These are phyloP conservation scores for Eruca vesicaria DNA, from an alignment of 441 rosid species.

Conservation along the genomic window DNA sequence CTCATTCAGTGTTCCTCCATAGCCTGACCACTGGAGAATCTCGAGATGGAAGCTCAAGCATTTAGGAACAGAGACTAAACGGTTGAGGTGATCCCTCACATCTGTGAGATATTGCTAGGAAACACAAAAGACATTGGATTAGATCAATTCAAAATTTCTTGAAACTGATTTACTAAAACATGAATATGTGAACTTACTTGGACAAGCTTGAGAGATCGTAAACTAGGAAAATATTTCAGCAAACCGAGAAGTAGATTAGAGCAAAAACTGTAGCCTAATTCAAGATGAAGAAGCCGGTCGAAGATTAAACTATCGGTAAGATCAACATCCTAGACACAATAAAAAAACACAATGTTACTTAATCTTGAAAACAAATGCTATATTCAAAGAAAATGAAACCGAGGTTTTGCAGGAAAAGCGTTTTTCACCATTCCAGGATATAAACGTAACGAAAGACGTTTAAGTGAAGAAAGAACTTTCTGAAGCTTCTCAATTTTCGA, in stretches of 20 bases:
- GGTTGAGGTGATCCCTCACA: neutral
- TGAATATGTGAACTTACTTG: neutral
- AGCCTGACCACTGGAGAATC: neutral
- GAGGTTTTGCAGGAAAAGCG: neutral
- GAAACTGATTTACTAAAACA: neutral
- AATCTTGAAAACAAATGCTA: neutral
- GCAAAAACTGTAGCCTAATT: neutral
- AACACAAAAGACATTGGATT: neutral
- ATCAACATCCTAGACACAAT: neutral
- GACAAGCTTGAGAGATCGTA: neutral
- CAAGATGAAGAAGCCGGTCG: neutral
- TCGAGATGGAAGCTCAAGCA: neutral
- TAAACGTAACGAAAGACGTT: neutral
- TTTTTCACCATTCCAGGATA: neutral
- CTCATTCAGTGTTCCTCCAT: neutral
- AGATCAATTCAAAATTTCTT: neutral
- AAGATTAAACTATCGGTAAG: neutral
- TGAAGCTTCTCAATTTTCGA: neutral
- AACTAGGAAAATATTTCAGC: neutral
- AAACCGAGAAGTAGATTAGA: neutral
- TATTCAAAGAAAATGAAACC: neutral
- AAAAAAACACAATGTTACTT: neutral
- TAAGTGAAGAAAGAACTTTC: neutral
- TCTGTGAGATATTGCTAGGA: neutral
- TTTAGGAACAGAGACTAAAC: neutral